phyloP scores from a whole-genome alignment of 176 grass and related monocot genomes.

The Tillandsia fasciculata region DNA sequence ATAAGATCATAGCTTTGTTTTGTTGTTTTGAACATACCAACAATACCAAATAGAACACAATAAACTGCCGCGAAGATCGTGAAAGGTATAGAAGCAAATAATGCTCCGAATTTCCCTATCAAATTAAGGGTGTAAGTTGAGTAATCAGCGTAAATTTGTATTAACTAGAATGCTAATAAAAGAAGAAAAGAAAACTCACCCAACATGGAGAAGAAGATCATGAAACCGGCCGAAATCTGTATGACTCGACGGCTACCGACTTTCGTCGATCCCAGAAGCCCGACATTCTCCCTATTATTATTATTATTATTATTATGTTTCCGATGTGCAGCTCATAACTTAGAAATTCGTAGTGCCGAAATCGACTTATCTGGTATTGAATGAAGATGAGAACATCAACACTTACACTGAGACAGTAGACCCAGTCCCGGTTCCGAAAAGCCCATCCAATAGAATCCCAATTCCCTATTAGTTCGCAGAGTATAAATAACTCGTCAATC shows the following conservation, averaged over 20 bases:
- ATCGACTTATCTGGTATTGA: no score
- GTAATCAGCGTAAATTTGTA: neutral
- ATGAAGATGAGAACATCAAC: no score
- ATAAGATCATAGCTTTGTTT: neutral
- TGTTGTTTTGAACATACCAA: constrained; percentile 39
- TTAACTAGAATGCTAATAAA: neutral
- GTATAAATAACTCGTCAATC: constrained; percentile 7
- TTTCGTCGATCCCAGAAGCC: constrained; percentile 75
- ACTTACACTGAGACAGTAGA: constrained; percentile 94
- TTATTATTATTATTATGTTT: neutral
- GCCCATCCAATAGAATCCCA: constrained; percentile 63
- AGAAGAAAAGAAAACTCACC: constrained; percentile 31
- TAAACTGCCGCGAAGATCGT: constrained; percentile 88
- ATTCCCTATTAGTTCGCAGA: constrained; percentile 50
- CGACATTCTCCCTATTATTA: constrained; percentile 71
- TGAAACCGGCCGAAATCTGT: constrained; percentile 92
- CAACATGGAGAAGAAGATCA: constrained; percentile 98
- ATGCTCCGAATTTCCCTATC: constrained; percentile 89
- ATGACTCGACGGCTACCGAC: constrained; percentile 85
- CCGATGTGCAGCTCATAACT: neutral
- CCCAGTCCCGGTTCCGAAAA: constrained; percentile 78
- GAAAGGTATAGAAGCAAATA: constrained; percentile 94
- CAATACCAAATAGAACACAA: constrained; percentile 80
- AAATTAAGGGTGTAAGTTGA: neutral
- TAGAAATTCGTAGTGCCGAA: neutral